phyloP scores from a whole-genome alignment of 805 yeast genomes.

The Hanseniaspora meyeri region DNA sequence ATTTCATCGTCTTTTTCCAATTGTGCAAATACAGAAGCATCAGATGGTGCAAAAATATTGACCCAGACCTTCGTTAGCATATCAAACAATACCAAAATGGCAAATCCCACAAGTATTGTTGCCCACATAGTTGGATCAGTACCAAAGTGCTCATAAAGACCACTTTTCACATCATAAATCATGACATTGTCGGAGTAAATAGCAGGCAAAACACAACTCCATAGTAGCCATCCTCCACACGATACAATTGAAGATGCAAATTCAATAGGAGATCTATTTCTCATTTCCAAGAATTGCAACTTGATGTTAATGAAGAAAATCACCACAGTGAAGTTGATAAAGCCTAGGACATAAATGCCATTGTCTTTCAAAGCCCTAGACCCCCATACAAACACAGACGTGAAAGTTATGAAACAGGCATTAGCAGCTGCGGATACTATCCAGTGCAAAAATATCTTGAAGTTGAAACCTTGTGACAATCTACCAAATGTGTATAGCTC shows the following conservation, averaged over 20 bases:
- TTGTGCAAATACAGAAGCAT: conserved; percentile 65
- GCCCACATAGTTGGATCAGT: conserved; percentile 82
- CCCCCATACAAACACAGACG: conserved; percentile 61
- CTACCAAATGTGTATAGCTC: conserved; percentile 75
- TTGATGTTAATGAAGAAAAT: conserved; percentile 65
- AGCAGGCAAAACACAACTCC: conserved; percentile 68
- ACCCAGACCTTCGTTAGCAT: conserved; percentile 46
- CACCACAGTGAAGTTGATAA: conserved; percentile 58
- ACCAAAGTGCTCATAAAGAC: conserved; percentile 63
- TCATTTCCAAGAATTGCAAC: conserved; percentile 70
- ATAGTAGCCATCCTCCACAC: conserved; percentile 70
- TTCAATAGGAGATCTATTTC: conserved; percentile 56
- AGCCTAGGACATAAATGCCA: conserved; percentile 72
- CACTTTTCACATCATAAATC: conserved; percentile 52
- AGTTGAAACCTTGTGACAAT: conserved; percentile 57
- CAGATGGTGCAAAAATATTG: conserved; percentile 48
- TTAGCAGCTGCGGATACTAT: conserved; percentile 61
- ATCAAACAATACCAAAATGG: conserved; percentile 57
- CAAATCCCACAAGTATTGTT: conserved; percentile 41
- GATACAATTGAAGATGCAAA: conserved; percentile 56
- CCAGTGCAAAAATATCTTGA: conserved; percentile 64
- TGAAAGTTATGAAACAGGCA: conserved; percentile 57
- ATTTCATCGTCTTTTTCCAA: conserved; percentile 60
- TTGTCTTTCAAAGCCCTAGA: conserved; percentile 54
- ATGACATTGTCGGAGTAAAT: conserved; percentile 46